Conservation (phyloP, 306 rosid species). For the Astragalus membranaceus region DNA sequence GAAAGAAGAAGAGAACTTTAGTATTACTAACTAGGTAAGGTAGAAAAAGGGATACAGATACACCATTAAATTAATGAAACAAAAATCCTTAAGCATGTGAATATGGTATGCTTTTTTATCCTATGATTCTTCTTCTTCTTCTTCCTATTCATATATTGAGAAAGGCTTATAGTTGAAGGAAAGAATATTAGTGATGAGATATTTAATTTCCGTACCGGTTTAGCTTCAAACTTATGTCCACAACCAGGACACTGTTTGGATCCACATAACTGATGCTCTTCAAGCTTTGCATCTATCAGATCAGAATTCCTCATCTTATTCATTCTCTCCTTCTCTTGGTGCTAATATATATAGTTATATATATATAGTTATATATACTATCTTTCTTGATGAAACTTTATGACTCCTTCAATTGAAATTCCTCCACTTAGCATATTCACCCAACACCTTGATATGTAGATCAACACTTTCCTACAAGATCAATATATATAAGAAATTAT, state of each 20-base stretch:
- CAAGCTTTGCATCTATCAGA: slow-evolving; percentile 95
- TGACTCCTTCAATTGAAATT: no score
- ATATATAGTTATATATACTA: no score
- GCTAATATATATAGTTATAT: no score
- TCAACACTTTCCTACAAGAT: background rate
- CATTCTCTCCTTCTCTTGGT: background rate
- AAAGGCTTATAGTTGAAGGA: slow-evolving; percentile 24
- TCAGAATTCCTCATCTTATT: slow-evolving; percentile 32
- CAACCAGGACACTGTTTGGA: slow-evolving; percentile 95
- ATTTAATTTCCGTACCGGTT: slow-evolving; percentile 49
- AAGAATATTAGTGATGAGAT: slow-evolving; percentile 17
- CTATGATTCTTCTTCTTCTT: slow-evolving; percentile 23
- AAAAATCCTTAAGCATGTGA: background rate
- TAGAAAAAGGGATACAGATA: background rate
- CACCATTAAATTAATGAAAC: slow-evolving; percentile 12
- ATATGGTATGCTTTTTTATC: background rate
- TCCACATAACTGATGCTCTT: slow-evolving; percentile 91
- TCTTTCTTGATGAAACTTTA: no score
- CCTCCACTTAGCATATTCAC: no score
- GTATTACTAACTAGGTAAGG: background rate
- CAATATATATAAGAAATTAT: background rate
- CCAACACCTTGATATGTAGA: no score
- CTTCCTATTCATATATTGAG: slow-evolving; percentile 4
- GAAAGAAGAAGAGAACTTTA: slow-evolving; percentile 13
- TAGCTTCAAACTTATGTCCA: slow-evolving; percentile 82